Percentiles rank a stretch among this genome's conserved stretches.
Conservation (phyloP, 2,329 filamentous ascomycete species). For the Gyromitra esculenta region DNA sequence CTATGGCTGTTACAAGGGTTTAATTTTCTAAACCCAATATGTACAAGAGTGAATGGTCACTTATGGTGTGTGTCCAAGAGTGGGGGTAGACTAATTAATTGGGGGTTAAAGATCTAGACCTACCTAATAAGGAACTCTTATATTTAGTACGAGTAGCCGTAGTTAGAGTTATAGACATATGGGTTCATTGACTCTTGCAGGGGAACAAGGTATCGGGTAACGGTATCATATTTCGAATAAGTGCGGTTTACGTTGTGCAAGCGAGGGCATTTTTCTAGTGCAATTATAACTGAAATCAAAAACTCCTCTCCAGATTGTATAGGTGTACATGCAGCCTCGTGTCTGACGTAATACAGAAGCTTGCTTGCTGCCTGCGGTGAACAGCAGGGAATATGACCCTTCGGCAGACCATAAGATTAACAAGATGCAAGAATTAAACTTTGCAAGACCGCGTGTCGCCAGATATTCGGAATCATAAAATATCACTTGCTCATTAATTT, state of each 20-base stretch:
- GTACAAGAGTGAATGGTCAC: background rate
- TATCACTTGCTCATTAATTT: background rate
- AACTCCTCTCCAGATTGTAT: background rate
- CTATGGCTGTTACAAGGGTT: background rate
- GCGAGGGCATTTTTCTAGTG: background rate
- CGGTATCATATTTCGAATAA: background rate
- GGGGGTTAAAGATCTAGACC: background rate
- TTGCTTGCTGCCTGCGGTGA: too few relatives aligned
- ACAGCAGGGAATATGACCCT: too few relatives aligned
- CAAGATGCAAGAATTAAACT: slow-evolving; percentile 4
- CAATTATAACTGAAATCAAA: background rate
- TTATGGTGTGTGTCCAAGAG: background rate
- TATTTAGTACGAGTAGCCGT: too few relatives aligned
- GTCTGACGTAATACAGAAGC: too few relatives aligned
- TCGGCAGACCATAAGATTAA: background rate
- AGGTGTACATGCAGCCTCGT: too few relatives aligned
- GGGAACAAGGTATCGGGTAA: background rate
- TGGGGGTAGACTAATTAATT: background rate
- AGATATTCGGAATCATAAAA: slow-evolving; percentile 5
- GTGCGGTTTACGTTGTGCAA: too few relatives aligned
- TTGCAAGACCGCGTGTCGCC: background rate
- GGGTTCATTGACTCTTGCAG: background rate
- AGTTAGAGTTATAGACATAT: background rate
- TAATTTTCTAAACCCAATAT: background rate
- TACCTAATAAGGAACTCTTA: background rate